Percentiles rank a stretch among this genome's conserved stretches.
phyloP scores from a whole-genome alignment of 495 filamentous ascomycete genomes.

The Aspergillus steynii region DNA sequence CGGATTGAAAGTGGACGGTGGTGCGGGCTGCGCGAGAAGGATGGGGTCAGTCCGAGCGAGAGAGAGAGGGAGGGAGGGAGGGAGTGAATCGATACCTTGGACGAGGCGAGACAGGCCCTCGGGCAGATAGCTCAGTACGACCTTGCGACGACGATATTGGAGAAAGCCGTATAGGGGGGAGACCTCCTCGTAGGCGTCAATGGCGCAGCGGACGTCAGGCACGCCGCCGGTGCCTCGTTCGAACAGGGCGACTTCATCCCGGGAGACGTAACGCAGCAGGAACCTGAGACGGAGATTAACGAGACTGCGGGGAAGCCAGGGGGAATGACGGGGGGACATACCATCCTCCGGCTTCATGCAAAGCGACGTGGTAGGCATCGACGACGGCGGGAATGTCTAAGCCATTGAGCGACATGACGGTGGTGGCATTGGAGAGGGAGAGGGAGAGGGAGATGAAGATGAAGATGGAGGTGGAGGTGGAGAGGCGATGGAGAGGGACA shows the following conservation, averaged over 20 bases:
- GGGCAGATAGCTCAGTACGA: conserved; percentile 89
- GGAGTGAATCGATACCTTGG: conserved; percentile 63
- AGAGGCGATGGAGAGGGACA: too few species aligned
- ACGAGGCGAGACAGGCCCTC: conserved; percentile 86
- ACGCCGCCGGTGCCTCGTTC: conserved; percentile 80
- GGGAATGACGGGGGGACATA: conserved; percentile 51
- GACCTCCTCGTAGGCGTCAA: conserved; percentile 75
- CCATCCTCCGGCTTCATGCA: conserved; percentile 91
- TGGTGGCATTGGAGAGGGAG: conserved; percentile 40
- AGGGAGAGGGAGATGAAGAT: conserved; percentile 19
- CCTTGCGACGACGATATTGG: conserved; percentile 84
- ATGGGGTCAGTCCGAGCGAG: conserved; percentile 5
- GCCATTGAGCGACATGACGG: conserved; percentile 93
- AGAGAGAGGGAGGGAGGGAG: conserved; percentile 8
- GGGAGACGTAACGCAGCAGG: conserved; percentile 84
- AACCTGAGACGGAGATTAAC: conserved; percentile 60
- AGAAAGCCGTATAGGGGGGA: conserved; percentile 92
- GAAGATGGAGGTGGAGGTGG: conserved; percentile 1
- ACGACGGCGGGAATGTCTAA: conserved; percentile 78
- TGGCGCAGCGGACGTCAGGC: conserved; percentile 73
- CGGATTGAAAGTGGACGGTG: conserved; percentile 87
- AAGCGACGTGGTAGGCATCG: conserved; percentile 80
- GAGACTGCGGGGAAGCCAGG: too few species aligned
- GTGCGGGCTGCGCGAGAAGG: conserved; percentile 65
- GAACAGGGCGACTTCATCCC: conserved; percentile 84